These are phyloP conservation scores for Tulasnella sp. DNA, from an alignment of 768 basidiomycete genomes.

Conservation along the genomic window DNA sequence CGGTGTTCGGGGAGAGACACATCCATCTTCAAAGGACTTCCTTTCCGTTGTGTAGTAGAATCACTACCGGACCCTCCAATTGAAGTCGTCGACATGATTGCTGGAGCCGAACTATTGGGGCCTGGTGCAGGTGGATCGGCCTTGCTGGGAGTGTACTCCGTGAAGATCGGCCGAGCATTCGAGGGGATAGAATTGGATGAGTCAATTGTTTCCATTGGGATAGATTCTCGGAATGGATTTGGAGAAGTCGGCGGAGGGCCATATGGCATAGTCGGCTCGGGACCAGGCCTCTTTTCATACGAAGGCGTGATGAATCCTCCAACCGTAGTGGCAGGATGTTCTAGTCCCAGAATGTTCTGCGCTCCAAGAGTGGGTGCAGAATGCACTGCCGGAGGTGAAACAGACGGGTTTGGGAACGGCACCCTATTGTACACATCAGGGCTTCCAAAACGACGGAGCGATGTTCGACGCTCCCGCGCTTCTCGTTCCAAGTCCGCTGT, in stretches of 20 bases:
- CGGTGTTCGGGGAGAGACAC: not conserved
- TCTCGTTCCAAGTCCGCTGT: not conserved
- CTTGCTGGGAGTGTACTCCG: not conserved
- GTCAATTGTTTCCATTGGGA: not conserved
- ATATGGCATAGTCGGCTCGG: not conserved
- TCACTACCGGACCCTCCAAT: not conserved
- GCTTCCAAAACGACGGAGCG: constrained; percentile 13
- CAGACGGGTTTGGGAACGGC: not conserved
- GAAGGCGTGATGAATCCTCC: not conserved
- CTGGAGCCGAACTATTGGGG: no score
- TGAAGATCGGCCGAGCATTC: not conserved
- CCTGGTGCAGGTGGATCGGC: no score
- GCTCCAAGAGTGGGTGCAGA: not conserved
- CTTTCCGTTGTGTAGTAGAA: not conserved
- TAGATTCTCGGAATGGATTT: not conserved
- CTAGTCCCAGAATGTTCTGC: not conserved
- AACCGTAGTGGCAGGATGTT: not conserved
- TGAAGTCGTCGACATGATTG: no score
- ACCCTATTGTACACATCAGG: constrained; percentile 6
- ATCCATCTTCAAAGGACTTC: not conserved
- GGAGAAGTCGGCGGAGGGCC: not conserved
- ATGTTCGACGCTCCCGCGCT: constrained; percentile 1
- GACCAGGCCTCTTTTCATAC: not conserved
- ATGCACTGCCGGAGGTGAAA: not conserved
- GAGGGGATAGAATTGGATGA: not conserved